Evolutionary conservation across 176 grass and related monocot genomes (phyloP), one percentile per base, ranked within the genome.

Genomic region (Urochloa ruziziensis): DNA sequence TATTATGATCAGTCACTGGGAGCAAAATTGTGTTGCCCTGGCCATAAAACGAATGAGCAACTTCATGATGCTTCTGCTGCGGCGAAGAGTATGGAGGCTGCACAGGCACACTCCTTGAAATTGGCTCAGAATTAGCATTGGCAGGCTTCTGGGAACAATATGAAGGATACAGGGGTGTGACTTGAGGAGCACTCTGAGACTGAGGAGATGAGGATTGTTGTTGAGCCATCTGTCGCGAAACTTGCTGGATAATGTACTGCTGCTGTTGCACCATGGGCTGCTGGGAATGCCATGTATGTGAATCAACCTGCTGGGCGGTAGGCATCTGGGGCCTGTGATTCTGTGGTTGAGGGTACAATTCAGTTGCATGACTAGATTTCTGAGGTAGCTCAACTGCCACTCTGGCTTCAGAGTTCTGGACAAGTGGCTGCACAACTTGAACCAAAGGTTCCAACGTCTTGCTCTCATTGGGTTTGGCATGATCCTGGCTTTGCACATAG

Each of bases 141-240:
- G 78, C 75, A 90, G 88, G 88, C 75, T 90, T 92, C 56, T 84
- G 89, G 91, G 91, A 84, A 16, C 48, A 72, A 56, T 92, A 96
- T 24, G 80, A 63, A 75, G 91, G 92, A 92, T 94, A 99, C 58
- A 91, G 76, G 81, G 85, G 84, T 11, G 90, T 62, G 42, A 53
- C 76, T 78, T 96, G 89, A 89, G 90, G 86, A 81, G 83, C 88
- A 75, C 82, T 88, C 53, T 90, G 91, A 67, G 89, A 54, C 21
- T 92, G 89, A 85, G 92, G 81, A 62, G 86, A 82, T 0, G 90
- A 84, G 27, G 84, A 70, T 59, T 88, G 88, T 63, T 88, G 89
- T 80, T 87, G 88, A 75, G 68, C 68, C 7, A 89, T 82, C 10
- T 90, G 87, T 46, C 49, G 68, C 5, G 54, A 43, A 72, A 83